These are phyloP conservation scores for Somion occarium DNA, from an alignment of 1,284 basidiomycete genomes.

Conservation along the genomic window DNA sequence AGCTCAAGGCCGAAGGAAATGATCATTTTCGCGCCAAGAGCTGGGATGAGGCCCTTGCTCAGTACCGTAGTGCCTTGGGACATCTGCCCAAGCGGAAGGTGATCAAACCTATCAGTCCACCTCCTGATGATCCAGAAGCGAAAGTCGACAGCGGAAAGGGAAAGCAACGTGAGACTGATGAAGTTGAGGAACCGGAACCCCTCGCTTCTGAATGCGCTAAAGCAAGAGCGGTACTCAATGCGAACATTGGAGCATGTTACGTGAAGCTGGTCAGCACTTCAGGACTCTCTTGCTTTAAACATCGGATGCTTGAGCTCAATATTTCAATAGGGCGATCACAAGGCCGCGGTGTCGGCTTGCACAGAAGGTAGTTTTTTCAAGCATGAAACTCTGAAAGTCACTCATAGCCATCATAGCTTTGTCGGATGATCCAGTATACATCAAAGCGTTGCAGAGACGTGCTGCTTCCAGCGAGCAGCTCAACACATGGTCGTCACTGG, in stretches of 20 bases:
- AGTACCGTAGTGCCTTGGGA: slow-evolving; percentile 57
- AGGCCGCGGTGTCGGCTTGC: slow-evolving; percentile 73
- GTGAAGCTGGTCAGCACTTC: slow-evolving; percentile 65
- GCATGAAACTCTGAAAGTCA: neutral
- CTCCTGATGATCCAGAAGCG: neutral
- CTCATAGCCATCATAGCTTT: slow-evolving; percentile 53
- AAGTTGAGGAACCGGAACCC: slow-evolving; percentile 14
- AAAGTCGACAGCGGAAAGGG: slow-evolving; percentile 22
- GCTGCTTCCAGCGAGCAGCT: slow-evolving; percentile 81
- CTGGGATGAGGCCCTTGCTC: slow-evolving; percentile 63
- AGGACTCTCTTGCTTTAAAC: neutral
- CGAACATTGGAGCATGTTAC: slow-evolving; percentile 79
- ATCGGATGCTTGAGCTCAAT: neutral
- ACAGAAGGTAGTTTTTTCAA: slow-evolving; percentile 51
- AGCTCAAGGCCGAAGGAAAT: slow-evolving; percentile 59
- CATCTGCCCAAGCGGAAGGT: slow-evolving; percentile 45
- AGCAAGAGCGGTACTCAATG: slow-evolving; percentile 63
- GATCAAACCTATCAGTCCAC: slow-evolving; percentile 11
- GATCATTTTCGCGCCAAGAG: slow-evolving; percentile 42
- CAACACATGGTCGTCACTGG: slow-evolving; percentile 78
- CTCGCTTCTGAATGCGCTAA: slow-evolving; percentile 38
- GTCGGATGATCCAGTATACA: slow-evolving; percentile 76
- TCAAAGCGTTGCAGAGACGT: slow-evolving; percentile 86
- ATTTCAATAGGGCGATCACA: slow-evolving; percentile 60
- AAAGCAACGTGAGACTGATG: slow-evolving; percentile 24